These are phyloP conservation scores for Grosmannia serpens DNA, from an alignment of 2,329 filamentous ascomycete species.

Conservation along the genomic window DNA sequence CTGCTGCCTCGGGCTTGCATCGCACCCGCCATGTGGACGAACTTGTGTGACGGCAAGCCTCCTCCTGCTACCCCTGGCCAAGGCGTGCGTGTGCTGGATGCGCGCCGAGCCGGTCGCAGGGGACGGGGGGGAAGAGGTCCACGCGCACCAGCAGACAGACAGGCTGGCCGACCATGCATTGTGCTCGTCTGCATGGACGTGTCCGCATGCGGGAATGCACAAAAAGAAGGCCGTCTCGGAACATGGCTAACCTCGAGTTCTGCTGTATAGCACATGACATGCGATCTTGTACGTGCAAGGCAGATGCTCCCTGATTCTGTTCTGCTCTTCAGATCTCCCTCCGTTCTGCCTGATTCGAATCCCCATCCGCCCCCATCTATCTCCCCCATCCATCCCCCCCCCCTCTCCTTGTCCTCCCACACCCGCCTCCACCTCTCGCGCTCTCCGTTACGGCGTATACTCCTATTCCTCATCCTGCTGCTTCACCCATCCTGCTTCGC, in stretches of 20 bases:
- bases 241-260: conserved; percentile 13
- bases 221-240: neutral
- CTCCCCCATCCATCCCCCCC: neutral
- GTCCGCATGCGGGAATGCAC: no score
- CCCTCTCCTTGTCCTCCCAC: conserved; percentile 9
- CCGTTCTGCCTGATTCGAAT: neutral
- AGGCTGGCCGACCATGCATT: no score
- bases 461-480: neutral
- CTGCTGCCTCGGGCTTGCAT: no score
- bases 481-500: neutral
- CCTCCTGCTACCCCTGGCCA: neutral
- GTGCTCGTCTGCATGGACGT: no score
- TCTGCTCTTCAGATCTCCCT: neutral
- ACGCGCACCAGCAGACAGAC: no score
- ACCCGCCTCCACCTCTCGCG: neutral
- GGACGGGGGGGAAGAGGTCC: no score
- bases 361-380: neutral
- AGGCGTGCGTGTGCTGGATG: neutral
- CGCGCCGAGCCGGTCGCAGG: neutral
- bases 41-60: neutral
- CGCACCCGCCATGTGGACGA: no score
- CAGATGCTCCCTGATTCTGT: neutral
- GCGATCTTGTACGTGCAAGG: conserved; percentile 63
- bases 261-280: conserved; percentile 69
- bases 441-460: neutral